Evolutionary conservation across 768 basidiomycete genomes (phyloP).

Genomic region (Pulveroboletus sp.): DNA sequence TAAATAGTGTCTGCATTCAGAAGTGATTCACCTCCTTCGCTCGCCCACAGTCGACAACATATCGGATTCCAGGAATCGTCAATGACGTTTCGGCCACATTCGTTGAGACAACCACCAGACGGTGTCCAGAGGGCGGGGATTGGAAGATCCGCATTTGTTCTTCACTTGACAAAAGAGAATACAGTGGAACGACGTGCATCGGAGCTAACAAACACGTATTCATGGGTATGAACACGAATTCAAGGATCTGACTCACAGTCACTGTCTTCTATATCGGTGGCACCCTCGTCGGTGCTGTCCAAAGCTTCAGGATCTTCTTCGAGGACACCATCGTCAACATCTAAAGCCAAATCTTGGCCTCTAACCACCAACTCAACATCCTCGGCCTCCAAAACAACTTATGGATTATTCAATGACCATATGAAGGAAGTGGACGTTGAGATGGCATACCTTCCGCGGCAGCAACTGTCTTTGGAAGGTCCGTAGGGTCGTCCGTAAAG

Average conservation of each 20-base stretch:
- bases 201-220: constrained; percentile 50
- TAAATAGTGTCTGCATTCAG: background rate
- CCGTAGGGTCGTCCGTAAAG: constrained; percentile 24
- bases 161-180: constrained; percentile 87
- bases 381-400: constrained; percentile 76
- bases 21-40: constrained; percentile 73
- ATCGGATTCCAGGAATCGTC: constrained; percentile 94
- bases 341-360: constrained; percentile 52
- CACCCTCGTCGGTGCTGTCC: constrained; percentile 67
- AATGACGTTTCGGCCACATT: constrained; percentile 97
- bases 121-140: constrained; percentile 70
- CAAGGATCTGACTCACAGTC: constrained; percentile 46
- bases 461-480: constrained; percentile 13
- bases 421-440: background rate
- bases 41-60: constrained; percentile 95
- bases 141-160: constrained; percentile 94
- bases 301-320: constrained; percentile 72
- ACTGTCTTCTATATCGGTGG: constrained; percentile 52
- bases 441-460: constrained; percentile 15
- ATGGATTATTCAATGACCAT: background rate
- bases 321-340: constrained; percentile 57
- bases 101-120: constrained; percentile 91
- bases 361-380: constrained; percentile 65
- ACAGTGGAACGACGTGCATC: constrained; percentile 92
- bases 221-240: constrained; percentile 1